phyloP scores from a whole-genome alignment of 257 asterid genomes.

The Nicotiana attenuata region DNA sequence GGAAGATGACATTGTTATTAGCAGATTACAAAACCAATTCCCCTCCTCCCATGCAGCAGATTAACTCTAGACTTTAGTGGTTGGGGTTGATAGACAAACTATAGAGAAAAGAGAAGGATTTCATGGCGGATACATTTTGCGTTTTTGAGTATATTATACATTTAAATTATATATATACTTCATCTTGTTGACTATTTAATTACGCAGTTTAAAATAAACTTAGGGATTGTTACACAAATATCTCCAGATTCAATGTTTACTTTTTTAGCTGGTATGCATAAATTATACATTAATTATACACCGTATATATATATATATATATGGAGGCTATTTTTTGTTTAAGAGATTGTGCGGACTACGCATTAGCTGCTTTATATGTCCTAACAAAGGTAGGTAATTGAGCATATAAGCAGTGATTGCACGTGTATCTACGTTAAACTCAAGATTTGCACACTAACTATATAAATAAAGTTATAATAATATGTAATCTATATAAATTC shows the following conservation, averaged over 20 bases:
- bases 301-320: no score
- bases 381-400: not conserved
- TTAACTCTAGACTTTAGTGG: not conserved
- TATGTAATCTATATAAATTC: no score
- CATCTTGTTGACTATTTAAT: not conserved
- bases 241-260: no score
- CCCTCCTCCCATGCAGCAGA: constrained; percentile 41
- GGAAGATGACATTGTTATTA: constrained; percentile 6
- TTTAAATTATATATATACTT: not conserved
- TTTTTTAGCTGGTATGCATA: no score
- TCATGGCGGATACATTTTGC: not conserved
- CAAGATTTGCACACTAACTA: no score
- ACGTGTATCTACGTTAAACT: not conserved
- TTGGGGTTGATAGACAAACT: not conserved
- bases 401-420: not conserved
- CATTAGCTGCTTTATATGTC: not conserved
- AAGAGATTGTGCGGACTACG: not conserved
- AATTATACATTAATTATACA: no score
- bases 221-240: not conserved
- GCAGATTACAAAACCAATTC: constrained; percentile 33
- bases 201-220: not conserved
- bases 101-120: not conserved
- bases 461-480: no score
- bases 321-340: no score
- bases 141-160: not conserved